Percentiles rank a stretch among this genome's conserved stretches.
These are phyloP conservation scores for Phoma herbarum DNA, from an alignment of 2,329 filamentous ascomycete genomes.

Conservation along the genomic window DNA sequence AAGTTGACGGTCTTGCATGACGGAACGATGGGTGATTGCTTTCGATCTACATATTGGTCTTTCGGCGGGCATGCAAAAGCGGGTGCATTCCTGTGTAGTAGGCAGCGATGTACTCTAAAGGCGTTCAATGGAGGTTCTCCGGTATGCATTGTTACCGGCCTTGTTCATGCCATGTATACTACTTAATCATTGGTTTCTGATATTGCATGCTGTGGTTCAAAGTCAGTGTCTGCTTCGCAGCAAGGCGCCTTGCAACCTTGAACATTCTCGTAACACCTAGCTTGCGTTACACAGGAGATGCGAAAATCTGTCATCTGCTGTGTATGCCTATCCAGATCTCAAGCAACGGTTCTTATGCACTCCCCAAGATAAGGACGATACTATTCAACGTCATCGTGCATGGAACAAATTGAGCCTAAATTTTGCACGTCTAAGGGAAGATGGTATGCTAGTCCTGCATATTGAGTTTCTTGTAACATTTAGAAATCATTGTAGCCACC, in stretches of 20 bases:
- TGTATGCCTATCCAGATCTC: too few species aligned
- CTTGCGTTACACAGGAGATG: not conserved
- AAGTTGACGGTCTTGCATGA: conserved; percentile 19
- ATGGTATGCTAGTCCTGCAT: not conserved
- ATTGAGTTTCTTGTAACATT: not conserved
- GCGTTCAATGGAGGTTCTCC: conserved; percentile 38
- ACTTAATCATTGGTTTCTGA: conserved; percentile 28
- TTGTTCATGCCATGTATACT: conserved; percentile 39
- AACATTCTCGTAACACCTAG: not conserved
- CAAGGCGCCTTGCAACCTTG: too few species aligned
- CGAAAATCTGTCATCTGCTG: too few species aligned
- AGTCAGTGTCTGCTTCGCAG: not conserved
- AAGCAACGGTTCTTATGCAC: too few species aligned
- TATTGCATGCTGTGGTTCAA: not conserved
- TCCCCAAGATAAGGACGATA: too few species aligned
- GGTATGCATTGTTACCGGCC: conserved; percentile 28
- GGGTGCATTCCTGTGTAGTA: conserved; percentile 26
- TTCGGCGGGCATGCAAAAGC: conserved; percentile 39
- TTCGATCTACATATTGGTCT: conserved; percentile 40
- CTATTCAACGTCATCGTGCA: too few species aligned
- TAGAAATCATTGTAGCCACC: not conserved
- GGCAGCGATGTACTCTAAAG: conserved; percentile 40
- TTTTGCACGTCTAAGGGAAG: not conserved
- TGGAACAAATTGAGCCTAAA: not conserved
- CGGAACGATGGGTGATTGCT: conserved; percentile 13